Evolutionary conservation across 768 basidiomycete species (phyloP).

Genomic region (Psilocybe cubensis): DNA sequence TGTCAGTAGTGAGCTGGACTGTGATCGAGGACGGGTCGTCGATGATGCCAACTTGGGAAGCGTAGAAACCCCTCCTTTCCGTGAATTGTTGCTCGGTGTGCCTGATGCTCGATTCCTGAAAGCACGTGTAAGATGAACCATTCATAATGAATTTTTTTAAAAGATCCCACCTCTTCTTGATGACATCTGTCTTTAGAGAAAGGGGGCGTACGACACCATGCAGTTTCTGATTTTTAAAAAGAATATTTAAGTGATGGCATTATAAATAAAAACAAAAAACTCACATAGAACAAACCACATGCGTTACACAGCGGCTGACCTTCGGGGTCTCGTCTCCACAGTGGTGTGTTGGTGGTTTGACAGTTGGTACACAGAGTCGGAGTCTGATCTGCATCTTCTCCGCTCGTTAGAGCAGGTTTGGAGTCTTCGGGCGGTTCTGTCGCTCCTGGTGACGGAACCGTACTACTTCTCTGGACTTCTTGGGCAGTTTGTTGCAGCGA

Average conservation of each 20-base stretch:
- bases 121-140: conserved; percentile 1
- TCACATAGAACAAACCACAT: conserved; percentile 24
- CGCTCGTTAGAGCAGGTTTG: conserved; percentile 43
- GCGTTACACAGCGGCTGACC: conserved; percentile 86
- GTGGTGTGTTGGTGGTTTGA: conserved; percentile 91
- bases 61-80: conserved; percentile 61
- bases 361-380: conserved; percentile 94
- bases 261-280: neutral
- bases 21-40: conserved; percentile 73
- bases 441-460: conserved; percentile 32
- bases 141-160: neutral
- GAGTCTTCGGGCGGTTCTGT: conserved; percentile 35
- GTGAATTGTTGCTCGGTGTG: conserved; percentile 62
- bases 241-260: neutral
- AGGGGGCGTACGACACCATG: conserved; percentile 94
- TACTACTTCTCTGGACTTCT: conserved; percentile 57
- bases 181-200: conserved; percentile 95
- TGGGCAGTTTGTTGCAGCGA: conserved; percentile 64
- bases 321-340: conserved; percentile 93
- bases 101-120: conserved; percentile 82
- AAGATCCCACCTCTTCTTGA: conserved; percentile 83
- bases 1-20: conserved; percentile 60
- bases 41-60: conserved; percentile 80
- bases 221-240: conserved; percentile 67
- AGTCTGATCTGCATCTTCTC: conserved; percentile 69